Conservation (phyloP, 1,139 yeast genomes). For the Zygotorulaspora mrakii region DNA sequence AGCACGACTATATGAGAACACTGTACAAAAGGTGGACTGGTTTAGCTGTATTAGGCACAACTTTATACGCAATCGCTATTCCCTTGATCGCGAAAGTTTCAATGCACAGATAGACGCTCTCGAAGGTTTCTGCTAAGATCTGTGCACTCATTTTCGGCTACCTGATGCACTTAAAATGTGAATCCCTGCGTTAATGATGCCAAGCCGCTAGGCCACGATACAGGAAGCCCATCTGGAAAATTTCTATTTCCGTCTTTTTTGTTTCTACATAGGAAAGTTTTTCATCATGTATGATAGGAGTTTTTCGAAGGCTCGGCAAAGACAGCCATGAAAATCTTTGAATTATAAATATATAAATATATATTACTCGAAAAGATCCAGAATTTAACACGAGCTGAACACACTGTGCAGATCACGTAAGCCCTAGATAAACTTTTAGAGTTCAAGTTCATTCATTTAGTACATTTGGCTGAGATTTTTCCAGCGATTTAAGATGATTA, state of each 20-base stretch:
- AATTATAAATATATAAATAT: neutral
- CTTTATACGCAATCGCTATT: neutral
- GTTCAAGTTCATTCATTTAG: too few relatives aligned
- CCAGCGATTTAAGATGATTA: neutral
- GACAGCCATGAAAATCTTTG: neutral
- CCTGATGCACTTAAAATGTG: too few relatives aligned
- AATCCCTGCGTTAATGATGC: too few relatives aligned
- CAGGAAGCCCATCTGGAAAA: neutral
- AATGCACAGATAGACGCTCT: too few relatives aligned
- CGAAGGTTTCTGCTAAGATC: too few relatives aligned
- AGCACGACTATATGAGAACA: neutral
- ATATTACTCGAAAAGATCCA: too few relatives aligned
- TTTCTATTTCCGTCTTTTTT: conserved; percentile 2
- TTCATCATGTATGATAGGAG: conserved; percentile 1
- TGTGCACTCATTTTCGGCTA: too few relatives aligned
- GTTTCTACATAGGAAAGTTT: conserved; percentile 3
- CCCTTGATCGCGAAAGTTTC: neutral
- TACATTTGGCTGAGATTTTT: neutral
- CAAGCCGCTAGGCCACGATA: neutral
- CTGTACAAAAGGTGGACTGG: conserved; percentile 1
- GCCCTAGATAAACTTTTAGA: too few relatives aligned
- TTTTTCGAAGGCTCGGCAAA: conserved; percentile 1
- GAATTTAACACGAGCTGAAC: neutral
- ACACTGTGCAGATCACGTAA: too few relatives aligned
- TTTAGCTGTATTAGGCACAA: neutral